Evolutionary conservation across 352 stramenopile genomes (phyloP).

Genomic region (Plasmopara viticola): DNA sequence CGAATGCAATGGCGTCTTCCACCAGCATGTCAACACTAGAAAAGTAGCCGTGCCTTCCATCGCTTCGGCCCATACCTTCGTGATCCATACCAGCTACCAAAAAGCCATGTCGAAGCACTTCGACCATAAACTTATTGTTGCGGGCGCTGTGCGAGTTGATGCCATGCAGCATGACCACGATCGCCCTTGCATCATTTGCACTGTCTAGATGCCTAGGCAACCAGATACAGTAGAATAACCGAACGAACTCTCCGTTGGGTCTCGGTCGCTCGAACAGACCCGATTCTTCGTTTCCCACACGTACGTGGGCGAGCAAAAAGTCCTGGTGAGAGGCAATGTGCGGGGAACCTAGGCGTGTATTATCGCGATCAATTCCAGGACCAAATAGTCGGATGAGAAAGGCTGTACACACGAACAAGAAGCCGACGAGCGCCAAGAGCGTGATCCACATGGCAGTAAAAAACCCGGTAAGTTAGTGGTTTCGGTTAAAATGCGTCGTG

Average conservation of each 20-base stretch:
- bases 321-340: conserved; percentile 39
- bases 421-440: conserved; percentile 11
- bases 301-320: conserved; percentile 49
- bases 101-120: conserved; percentile 56
- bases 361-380: conserved; percentile 46
- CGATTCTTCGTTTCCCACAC: conserved; percentile 39
- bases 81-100: conserved; percentile 60
- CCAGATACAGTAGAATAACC: conserved; percentile 74
- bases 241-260: conserved; percentile 30
- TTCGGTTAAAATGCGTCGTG: too few species aligned
- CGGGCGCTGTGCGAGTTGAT: conserved; percentile 77
- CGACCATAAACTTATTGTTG: conserved; percentile 69
- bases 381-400: conserved; percentile 40
- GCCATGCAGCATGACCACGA: conserved; percentile 71
- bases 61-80: conserved; percentile 71
- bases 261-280: conserved; percentile 38
- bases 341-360: conserved; percentile 32
- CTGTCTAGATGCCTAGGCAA: conserved; percentile 39
- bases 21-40: conserved; percentile 49
- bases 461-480: too few species aligned
- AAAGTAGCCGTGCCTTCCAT: conserved; percentile 73
- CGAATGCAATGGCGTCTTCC: conserved; percentile 60
- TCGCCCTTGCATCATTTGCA: conserved; percentile 26
- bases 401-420: conserved; percentile 17
- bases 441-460: conserved; percentile 5